These are phyloP conservation scores for Fremontodendron californicum DNA, from an alignment of 345 rosid species.

Conservation along the genomic window DNA sequence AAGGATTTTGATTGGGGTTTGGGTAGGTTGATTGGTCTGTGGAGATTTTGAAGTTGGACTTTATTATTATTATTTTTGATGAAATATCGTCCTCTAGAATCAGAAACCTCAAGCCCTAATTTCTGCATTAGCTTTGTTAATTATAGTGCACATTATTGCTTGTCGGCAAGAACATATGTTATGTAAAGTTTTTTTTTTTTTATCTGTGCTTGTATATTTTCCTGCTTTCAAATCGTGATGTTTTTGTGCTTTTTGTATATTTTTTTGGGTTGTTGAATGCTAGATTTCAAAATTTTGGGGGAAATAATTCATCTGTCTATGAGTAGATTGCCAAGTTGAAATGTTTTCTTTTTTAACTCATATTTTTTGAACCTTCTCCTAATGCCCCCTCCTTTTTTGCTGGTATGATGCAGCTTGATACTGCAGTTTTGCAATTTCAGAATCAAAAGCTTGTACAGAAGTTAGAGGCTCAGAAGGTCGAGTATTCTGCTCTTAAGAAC, in stretches of 20 bases:
- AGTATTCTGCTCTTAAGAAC: conserved; percentile 57
- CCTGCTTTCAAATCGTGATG: neutral
- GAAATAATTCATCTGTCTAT: neutral
- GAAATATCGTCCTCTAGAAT: neutral
- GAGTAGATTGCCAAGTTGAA: neutral
- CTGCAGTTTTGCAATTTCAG: conserved; percentile 76
- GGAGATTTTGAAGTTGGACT: neutral
- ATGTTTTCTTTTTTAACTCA: neutral
- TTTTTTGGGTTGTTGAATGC: neutral
- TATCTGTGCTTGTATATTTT: neutral
- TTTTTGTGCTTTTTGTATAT: neutral
- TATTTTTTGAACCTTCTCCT: conserved; percentile 11
- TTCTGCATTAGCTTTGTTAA: neutral
- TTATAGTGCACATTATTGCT: neutral
- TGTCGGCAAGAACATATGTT: neutral
- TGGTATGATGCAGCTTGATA: conserved; percentile 53
- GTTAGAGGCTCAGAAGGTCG: conserved; percentile 79
- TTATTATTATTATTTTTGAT: neutral
- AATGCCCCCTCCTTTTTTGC: neutral
- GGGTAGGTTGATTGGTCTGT: neutral
- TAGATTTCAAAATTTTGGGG: neutral
- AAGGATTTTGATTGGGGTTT: neutral
- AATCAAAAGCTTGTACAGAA: conserved; percentile 85
- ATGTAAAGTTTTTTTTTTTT: neutral
- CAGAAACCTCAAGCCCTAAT: neutral